These are phyloP conservation scores for Choiromyces venosus DNA, from an alignment of 495 filamentous ascomycete species.

Conservation along the genomic window DNA sequence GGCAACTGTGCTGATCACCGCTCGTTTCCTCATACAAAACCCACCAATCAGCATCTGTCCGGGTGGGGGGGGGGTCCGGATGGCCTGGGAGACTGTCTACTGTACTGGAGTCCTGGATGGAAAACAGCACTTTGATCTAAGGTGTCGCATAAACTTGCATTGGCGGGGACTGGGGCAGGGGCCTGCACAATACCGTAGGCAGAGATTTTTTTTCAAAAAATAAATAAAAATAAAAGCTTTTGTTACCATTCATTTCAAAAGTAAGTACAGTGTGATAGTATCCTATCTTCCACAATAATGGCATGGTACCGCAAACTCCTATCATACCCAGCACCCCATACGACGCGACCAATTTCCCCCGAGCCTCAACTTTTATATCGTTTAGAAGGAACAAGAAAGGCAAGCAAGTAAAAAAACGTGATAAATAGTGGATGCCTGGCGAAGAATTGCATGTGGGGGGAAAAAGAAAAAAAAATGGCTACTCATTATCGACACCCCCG, in stretches of 20 bases:
- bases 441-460: not conserved
- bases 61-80: too few relatives aligned
- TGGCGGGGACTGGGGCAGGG: too few relatives aligned
- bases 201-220: not conserved
- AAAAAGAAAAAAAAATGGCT: not conserved
- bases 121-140: not conserved
- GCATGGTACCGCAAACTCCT: not conserved
- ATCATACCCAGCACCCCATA: not conserved
- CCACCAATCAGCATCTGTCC: too few relatives aligned
- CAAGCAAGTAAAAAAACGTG: not conserved
- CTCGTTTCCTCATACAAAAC: too few relatives aligned
- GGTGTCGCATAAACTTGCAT: not conserved
- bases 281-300: not conserved
- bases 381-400: not conserved
- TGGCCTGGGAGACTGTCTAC: too few relatives aligned
- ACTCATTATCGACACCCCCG: not conserved
- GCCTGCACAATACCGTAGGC: not conserved
- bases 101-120: too few relatives aligned
- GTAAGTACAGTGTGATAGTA: too few relatives aligned
- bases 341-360: not conserved
- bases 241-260: not conserved
- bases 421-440: not conserved
- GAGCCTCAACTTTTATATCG: not conserved
- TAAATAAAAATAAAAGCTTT: not conserved
- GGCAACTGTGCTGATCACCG: too few relatives aligned